Conservation (phyloP, 148 eudicot genomes). For the Selenicereus undatus region DNA sequence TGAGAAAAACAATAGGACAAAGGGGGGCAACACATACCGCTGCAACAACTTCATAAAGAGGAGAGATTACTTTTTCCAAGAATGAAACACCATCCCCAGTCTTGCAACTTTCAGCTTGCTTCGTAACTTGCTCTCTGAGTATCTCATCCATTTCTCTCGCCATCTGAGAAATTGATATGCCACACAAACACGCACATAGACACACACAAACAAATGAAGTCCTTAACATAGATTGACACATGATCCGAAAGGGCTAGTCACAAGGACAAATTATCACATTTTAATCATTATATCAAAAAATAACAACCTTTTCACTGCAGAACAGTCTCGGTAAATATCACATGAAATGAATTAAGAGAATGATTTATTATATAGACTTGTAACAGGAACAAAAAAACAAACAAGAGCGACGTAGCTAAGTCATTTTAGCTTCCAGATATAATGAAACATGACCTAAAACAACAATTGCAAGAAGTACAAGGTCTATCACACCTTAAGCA, state of each 20-base stretch:
- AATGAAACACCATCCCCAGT: conserved; percentile 70
- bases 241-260: neutral
- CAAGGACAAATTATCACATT: conserved; percentile 2
- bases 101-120: conserved; percentile 88
- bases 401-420: neutral
- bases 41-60: conserved; percentile 72
- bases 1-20: neutral
- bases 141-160: conserved; percentile 84
- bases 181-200: neutral
- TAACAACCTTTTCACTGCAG: neutral
- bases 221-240: neutral
- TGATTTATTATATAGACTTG: neutral
- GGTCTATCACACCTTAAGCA: neutral
- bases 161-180: conserved; percentile 48
- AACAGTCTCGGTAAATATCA: neutral
- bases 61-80: conserved; percentile 68
- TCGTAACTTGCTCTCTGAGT: conserved; percentile 65
- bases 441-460: neutral
- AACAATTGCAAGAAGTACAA: neutral
- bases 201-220: neutral
- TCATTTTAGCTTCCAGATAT: neutral
- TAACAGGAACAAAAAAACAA: neutral
- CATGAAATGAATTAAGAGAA: too few species aligned
- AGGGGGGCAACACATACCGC: conserved; percentile 55
- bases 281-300: neutral